phyloP scores from a whole-genome alignment of 352 stramenopile species.

The Pythium apleroticum region DNA sequence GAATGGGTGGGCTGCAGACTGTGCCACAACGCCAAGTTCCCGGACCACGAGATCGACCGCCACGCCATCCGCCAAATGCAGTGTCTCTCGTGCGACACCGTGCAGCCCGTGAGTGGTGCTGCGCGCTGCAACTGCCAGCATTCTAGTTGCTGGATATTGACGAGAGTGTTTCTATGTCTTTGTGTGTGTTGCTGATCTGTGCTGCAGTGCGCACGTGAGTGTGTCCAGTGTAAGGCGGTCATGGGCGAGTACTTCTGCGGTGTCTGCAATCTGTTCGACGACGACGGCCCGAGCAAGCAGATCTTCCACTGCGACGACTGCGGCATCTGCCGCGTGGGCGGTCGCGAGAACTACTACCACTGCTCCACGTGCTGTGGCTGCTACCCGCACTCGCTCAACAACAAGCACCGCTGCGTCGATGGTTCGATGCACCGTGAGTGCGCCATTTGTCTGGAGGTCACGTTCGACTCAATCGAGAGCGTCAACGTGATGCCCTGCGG shows the following conservation, averaged over 20 bases:
- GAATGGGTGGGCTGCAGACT: conserved; percentile 73
- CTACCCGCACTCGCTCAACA: conserved; percentile 65
- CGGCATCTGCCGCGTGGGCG: conserved; percentile 76
- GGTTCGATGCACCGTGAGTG: conserved; percentile 82
- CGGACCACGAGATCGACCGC: conserved; percentile 73
- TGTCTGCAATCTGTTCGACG: conserved; percentile 75
- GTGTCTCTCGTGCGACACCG: conserved; percentile 55
- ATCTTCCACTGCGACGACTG: conserved; percentile 78
- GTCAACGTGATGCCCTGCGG: conserved; percentile 72
- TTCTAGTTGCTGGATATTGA: background rate
- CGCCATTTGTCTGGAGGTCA: conserved; percentile 78
- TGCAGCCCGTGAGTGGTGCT: conserved; percentile 49
- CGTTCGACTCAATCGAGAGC: conserved; percentile 72
- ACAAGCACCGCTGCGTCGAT: conserved; percentile 79
- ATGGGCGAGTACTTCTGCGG: conserved; percentile 70
- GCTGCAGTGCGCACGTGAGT: conserved; percentile 54
- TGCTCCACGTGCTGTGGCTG: conserved; percentile 76
- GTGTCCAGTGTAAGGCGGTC: conserved; percentile 37
- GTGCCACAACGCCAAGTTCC: conserved; percentile 60
- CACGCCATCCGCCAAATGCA: conserved; percentile 71
- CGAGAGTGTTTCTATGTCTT: background rate
- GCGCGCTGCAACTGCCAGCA: too few relatives aligned
- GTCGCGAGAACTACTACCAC: conserved; percentile 80
- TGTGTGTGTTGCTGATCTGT: background rate
- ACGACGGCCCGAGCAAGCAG: conserved; percentile 55